Conservation (phyloP, 2,329 filamentous ascomycete species). For the Akanthomyces uredinophilus region DNA sequence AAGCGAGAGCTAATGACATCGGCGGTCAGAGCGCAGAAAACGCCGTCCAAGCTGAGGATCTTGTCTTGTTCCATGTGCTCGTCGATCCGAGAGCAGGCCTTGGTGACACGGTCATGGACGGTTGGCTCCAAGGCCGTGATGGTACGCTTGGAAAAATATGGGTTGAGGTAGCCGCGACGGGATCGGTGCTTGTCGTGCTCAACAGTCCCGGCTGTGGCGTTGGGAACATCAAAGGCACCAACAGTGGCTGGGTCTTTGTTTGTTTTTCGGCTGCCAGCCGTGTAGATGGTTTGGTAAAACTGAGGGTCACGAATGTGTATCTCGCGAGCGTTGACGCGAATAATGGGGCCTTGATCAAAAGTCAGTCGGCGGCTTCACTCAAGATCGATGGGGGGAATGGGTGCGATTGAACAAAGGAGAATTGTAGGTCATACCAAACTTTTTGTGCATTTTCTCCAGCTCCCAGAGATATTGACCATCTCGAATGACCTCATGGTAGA, state of each 20-base stretch:
- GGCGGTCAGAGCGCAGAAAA: slow-evolving; percentile 4
- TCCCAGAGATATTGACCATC: slow-evolving; percentile 4
- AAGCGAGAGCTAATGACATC: slow-evolving; percentile 7
- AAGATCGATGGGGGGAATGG: too few relatives aligned
- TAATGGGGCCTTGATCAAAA: slow-evolving; percentile 22
- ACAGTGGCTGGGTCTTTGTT: slow-evolving; percentile 12
- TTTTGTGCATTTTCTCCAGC: slow-evolving; percentile 14
- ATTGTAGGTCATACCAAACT: not conserved
- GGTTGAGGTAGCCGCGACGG: slow-evolving; percentile 1
- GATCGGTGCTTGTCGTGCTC: slow-evolving; percentile 7
- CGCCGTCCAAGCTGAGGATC: not conserved
- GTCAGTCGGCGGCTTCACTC: too few relatives aligned
- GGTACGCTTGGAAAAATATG: slow-evolving; percentile 17
- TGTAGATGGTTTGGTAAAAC: slow-evolving; percentile 20
- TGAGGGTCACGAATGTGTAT: slow-evolving; percentile 24
- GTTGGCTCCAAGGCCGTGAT: not conserved
- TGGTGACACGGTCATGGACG: not conserved
- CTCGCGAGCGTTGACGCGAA: slow-evolving; percentile 26
- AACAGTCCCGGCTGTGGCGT: not conserved
- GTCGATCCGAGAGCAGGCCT: not conserved
- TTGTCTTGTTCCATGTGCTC: not conserved
- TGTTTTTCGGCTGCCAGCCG: not conserved
- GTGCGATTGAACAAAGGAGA: not conserved
- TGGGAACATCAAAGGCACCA: not conserved
- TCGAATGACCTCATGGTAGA: slow-evolving; percentile 1